phyloP scores from a whole-genome alignment of 345 rosid species.

The Pelargonium nanum region DNA sequence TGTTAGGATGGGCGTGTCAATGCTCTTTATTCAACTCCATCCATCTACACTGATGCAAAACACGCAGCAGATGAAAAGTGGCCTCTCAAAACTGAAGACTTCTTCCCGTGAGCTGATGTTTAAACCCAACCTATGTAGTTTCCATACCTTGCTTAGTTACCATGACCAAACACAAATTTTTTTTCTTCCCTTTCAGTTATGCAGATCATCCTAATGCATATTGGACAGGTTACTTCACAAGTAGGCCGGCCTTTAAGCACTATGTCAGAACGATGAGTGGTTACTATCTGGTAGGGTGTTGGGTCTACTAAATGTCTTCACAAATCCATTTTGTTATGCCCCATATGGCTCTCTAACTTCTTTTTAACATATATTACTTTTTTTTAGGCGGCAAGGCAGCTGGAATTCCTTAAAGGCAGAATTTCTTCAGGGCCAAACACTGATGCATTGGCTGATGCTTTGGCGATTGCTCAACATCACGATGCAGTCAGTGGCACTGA shows the following conservation, averaged over 20 bases:
- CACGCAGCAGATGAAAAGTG: constrained; percentile 60
- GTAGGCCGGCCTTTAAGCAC: constrained; percentile 78
- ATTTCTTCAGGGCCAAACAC: constrained; percentile 51
- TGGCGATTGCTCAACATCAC: constrained; percentile 94
- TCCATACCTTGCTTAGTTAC: background rate
- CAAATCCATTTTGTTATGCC: constrained; percentile 1
- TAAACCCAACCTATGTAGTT: background rate
- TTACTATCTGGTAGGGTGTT: constrained; percentile 60
- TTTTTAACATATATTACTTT: background rate
- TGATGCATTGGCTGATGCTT: constrained; percentile 63
- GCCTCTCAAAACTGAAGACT: constrained; percentile 88
- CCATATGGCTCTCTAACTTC: background rate
- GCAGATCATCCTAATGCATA: constrained; percentile 87
- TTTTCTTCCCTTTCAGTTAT: constrained; percentile 39
- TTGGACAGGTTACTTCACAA: constrained; percentile 96
- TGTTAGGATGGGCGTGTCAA: constrained; percentile 85
- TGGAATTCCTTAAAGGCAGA: constrained; percentile 73
- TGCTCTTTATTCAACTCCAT: constrained; percentile 86
- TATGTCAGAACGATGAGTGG: constrained; percentile 74
- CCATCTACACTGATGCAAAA: constrained; percentile 84
- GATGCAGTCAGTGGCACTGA: constrained; percentile 96
- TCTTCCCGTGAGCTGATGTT: constrained; percentile 68
- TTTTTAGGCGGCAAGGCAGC: constrained; percentile 67
- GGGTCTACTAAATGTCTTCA: background rate
- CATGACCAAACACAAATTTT: constrained; percentile 2